Conservation (phyloP, 805 yeast species). For the Candida silvatica region DNA sequence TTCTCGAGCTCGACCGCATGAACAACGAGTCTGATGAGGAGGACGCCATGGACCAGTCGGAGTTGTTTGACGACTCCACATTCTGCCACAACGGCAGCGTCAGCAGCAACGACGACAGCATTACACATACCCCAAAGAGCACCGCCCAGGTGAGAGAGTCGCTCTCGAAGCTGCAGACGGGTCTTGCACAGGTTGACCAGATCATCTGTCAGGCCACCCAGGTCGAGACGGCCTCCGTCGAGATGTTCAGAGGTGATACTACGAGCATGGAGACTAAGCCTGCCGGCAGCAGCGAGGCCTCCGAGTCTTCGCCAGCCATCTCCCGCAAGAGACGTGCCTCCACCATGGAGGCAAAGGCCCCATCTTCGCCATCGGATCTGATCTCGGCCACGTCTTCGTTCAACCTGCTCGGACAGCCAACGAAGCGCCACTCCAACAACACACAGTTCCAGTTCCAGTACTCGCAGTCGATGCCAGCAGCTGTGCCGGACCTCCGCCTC, state of each 20-base stretch:
- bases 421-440: slow-evolving; percentile 1
- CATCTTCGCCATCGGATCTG: no score
- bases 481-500: neutral
- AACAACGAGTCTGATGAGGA: slow-evolving; percentile 11
- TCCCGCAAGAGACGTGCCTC: neutral
- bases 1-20: slow-evolving; percentile 17
- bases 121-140: neutral
- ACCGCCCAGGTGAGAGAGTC: neutral
- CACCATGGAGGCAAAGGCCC: no score
- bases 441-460: neutral
- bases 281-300: neutral
- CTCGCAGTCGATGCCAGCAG: neutral
- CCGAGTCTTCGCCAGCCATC: neutral
- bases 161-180: slow-evolving; percentile 11
- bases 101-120: neutral
- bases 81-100: neutral
- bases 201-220: slow-evolving; percentile 17
- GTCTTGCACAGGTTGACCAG: slow-evolving; percentile 22
- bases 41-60: slow-evolving; percentile 4
- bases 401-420: slow-evolving; percentile 11
- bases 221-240: neutral
- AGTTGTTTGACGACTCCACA: slow-evolving; percentile 9
- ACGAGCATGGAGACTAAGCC: neutral
- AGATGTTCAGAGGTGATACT: neutral
- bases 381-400: slow-evolving; percentile 19